A percentile compares a stretch with the other conserved stretches of the same genome.
Evolutionary conservation across 345 rosid genomes (phyloP).

Genomic region (Zanthoxylum bungeanum): DNA sequence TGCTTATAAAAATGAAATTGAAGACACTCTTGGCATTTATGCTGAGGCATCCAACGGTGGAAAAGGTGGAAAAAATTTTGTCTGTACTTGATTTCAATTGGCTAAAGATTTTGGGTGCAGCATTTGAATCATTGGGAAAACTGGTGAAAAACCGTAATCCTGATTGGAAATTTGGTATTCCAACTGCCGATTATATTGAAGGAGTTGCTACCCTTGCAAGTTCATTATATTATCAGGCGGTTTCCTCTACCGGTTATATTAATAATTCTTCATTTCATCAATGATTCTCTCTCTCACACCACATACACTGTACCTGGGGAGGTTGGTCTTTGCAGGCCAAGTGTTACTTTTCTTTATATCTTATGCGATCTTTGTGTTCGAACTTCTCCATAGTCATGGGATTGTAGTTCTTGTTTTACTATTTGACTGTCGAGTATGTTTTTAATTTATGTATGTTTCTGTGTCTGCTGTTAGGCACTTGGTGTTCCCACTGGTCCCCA

Average conservation of each 20-base stretch:
- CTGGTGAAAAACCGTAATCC: slow-evolving; percentile 58
- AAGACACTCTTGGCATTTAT: slow-evolving; percentile 65
- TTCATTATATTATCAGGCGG: slow-evolving; percentile 84
- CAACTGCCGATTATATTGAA: slow-evolving; percentile 77
- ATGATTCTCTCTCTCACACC: not conserved
- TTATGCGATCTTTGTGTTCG: not conserved
- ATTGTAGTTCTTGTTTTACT: not conserved
- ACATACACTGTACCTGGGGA: not conserved
- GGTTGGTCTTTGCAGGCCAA: not conserved
- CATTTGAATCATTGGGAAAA: slow-evolving; percentile 60
- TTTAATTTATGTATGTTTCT: slow-evolving; percentile 11
- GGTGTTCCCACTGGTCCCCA: slow-evolving; percentile 95
- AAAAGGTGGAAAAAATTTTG: slow-evolving; percentile 62
- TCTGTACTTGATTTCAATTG: slow-evolving; percentile 57
- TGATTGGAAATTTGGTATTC: slow-evolving; percentile 71
- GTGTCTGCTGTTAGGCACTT: slow-evolving; percentile 56
- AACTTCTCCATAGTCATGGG: not conserved
- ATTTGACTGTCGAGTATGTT: not conserved
- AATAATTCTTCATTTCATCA: slow-evolving; percentile 1
- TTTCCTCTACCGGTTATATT: not conserved
- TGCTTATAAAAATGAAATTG: slow-evolving; percentile 41
- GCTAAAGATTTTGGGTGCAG: slow-evolving; percentile 52
- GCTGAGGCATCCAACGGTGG: slow-evolving; percentile 97
- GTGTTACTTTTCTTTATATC: not conserved
- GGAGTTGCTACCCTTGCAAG: slow-evolving; percentile 87